Base-by-base conservation (phyloP, 352 stramenopile genomes). In the Globisporangium viniferum region DNA sequence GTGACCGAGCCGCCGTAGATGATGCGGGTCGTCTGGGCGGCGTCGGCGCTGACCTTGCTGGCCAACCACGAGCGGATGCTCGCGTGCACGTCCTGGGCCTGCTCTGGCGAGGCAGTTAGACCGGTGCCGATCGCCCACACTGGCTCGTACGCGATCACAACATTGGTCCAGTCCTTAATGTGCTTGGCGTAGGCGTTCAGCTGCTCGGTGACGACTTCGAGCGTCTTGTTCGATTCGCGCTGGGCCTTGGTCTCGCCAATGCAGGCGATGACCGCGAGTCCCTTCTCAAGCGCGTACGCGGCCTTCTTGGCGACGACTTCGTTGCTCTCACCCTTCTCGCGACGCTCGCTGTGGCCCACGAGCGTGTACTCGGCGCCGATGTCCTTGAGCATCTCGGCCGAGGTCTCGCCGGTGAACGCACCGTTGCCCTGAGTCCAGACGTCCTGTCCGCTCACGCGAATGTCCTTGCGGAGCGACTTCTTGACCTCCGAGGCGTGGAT, bases 51-150 rank as follows among this genome's bases (percentile, higher is more conserved):
- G 27, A 99, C 89, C 78, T 98, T 98, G 49, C 89, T 81, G 46
- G 82, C 75, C 14, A 99, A 81, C 90, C 93, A 99, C 56, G 87
- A 71, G 74, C 97, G 96, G 76, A 99, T 98, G 70, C 86, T 87
- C 14, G 86, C 86, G 82, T 99, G 98, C 39, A 98, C 97, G 62
- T 99, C 97, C 83, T 99, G 96, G 2, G 97, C 97, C 80, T 99
- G 97, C 73, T 98, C 94, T n/a, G 97, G 97, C 46, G 95, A 98
- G 31, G 98, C 98, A 61, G 95, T 99, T 41, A 99, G 84, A 67
- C 98, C 98, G 67, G 97, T 99, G 71, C 98, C 97, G 61, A 99
- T 99, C 67, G 97, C 97, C 96, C 96, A 99, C 60, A 99, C 94
- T 41, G 97, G 94, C 75, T 99, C 96, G 80, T 99, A 99, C 35